phyloP scores from a whole-genome alignment of 169 alveolate species.

The Plasmodium chabaudi region DNA sequence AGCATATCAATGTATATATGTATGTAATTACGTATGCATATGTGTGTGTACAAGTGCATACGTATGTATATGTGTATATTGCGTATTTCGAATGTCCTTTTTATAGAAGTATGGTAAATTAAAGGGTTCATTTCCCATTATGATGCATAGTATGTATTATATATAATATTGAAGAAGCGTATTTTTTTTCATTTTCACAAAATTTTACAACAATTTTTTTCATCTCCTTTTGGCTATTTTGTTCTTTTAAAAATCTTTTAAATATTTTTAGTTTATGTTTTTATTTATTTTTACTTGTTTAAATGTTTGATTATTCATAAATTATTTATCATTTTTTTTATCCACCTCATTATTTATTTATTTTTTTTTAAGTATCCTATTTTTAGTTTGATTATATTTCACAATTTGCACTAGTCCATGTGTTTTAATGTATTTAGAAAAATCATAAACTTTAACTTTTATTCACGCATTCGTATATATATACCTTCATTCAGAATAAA shows the following conservation, averaged over 20 bases:
- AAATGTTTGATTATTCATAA: slow-evolving; percentile 13
- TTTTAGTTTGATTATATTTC: too few species aligned
- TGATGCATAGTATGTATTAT: too few species aligned
- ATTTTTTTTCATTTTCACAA: too few species aligned
- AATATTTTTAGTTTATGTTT: slow-evolving; percentile 8
- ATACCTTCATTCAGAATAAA: not conserved
- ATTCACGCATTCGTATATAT: not conserved
- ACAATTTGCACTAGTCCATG: too few species aligned
- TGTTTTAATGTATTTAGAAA: too few species aligned
- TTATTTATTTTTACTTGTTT: slow-evolving; percentile 4
- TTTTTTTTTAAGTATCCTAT: not conserved
- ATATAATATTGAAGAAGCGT: too few species aligned
- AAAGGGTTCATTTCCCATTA: too few species aligned
- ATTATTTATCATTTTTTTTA: not conserved
- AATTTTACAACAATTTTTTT: not conserved
- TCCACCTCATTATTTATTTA: slow-evolving; percentile 2
- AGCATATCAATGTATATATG: not conserved
- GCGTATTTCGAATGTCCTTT: too few species aligned
- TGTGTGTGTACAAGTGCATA: slow-evolving; percentile 8
- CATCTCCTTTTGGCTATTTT: slow-evolving; percentile 32
- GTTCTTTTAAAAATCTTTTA: slow-evolving; percentile 76
- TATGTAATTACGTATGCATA: not conserved
- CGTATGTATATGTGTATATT: slow-evolving; percentile 7
- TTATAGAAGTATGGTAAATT: too few species aligned
- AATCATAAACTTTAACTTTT: not conserved